Evolutionary conservation across 805 yeast genomes (phyloP).

Genomic region (Starmerella sirachaensis): DNA sequence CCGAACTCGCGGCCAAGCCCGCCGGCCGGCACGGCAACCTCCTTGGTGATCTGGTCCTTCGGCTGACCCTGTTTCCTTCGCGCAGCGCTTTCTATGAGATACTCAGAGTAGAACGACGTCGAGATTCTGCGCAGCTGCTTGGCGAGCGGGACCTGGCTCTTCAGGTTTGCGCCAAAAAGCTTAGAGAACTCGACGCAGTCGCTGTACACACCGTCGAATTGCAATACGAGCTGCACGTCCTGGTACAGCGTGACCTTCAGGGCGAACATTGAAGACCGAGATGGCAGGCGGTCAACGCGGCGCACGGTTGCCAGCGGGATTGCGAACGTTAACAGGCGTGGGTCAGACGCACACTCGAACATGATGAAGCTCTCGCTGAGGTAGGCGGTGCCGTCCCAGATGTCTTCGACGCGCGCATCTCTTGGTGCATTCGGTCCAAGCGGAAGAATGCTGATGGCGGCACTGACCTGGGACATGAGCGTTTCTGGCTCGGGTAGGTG

Average conservation of each 20-base stretch:
- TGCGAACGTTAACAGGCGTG: constrained; percentile 51
- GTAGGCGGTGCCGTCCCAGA: constrained; percentile 52
- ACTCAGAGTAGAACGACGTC: constrained; percentile 73
- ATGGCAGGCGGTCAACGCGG: constrained; percentile 76
- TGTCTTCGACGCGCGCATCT: constrained; percentile 20
- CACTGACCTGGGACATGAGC: constrained; percentile 50
- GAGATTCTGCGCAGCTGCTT: constrained; percentile 46
- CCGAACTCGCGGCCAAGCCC: constrained; percentile 79
- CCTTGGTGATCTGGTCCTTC: constrained; percentile 13
- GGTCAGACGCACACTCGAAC: constrained; percentile 61
- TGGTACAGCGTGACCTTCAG: constrained; percentile 58
- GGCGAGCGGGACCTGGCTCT: constrained; percentile 51
- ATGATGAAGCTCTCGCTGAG: constrained; percentile 66
- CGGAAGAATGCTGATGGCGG: constrained; percentile 14
- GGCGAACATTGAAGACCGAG: constrained; percentile 65
- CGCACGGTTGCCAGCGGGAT: constrained; percentile 67
- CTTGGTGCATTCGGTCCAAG: constrained; percentile 17
- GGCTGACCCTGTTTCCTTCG: constrained; percentile 34
- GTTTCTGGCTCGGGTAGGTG: constrained; percentile 60
- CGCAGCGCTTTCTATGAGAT: constrained; percentile 37
- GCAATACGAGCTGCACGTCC: constrained; percentile 49
- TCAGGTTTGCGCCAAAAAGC: constrained; percentile 47
- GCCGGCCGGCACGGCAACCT: constrained; percentile 45
- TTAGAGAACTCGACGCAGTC: constrained; percentile 73
- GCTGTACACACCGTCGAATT: constrained; percentile 67